These are phyloP conservation scores for Candida xyloterini DNA, from an alignment of 805 yeast species.

Conservation along the genomic window DNA sequence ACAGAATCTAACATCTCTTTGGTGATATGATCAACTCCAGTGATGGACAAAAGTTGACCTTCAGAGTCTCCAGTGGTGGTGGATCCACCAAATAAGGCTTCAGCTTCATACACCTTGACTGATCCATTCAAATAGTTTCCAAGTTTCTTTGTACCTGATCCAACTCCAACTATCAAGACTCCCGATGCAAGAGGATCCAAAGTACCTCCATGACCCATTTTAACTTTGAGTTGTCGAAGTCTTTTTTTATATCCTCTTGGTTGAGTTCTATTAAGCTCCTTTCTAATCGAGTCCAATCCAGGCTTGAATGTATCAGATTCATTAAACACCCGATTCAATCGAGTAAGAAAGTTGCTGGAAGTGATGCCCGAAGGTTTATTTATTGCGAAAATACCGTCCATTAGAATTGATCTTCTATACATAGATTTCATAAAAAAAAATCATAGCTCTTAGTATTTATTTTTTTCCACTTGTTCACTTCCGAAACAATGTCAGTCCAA, in stretches of 20 bases:
- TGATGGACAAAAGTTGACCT: slow-evolving; percentile 70
- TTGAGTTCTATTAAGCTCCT: slow-evolving; percentile 42
- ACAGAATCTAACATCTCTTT: slow-evolving; percentile 47
- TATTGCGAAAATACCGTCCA: slow-evolving; percentile 94
- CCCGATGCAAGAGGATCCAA: slow-evolving; percentile 96
- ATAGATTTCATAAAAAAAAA: slow-evolving; percentile 6
- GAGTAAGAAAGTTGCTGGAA: slow-evolving; percentile 69
- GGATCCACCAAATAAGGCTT: slow-evolving; percentile 81
- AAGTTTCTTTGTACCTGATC: slow-evolving; percentile 81
- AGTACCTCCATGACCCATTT: slow-evolving; percentile 98
- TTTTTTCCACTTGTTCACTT: slow-evolving; percentile 10
- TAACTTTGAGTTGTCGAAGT: slow-evolving; percentile 56
- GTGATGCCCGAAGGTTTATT: slow-evolving; percentile 85
- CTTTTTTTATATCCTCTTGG: slow-evolving; percentile 50
- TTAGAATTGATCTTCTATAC: slow-evolving; percentile 25
- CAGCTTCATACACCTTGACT: slow-evolving; percentile 75
- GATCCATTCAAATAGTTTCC: slow-evolving; percentile 71
- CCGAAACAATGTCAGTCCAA: slow-evolving; percentile 19
- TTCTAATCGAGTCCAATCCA: slow-evolving; percentile 50
- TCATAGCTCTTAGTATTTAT: slow-evolving; percentile 3
- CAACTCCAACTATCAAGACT: slow-evolving; percentile 87
- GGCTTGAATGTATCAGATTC: slow-evolving; percentile 53
- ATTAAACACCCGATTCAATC: slow-evolving; percentile 62
- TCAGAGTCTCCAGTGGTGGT: slow-evolving; percentile 95
- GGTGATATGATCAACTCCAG: slow-evolving; percentile 55